Conservation (phyloP, 1,284 basidiomycete species). For the Wolfiporia cocos region DNA sequence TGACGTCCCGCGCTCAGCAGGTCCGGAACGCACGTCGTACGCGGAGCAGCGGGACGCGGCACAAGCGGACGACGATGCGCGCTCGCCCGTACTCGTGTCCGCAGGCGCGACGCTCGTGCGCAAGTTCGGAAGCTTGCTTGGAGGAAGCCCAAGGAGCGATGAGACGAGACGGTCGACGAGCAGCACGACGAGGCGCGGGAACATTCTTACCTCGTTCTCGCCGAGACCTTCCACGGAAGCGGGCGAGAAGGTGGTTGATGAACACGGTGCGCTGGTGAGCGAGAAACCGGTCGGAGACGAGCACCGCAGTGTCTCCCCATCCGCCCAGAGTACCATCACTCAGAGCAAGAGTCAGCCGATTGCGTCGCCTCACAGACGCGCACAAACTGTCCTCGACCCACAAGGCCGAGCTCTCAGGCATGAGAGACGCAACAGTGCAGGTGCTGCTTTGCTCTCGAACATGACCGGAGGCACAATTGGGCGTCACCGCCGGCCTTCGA, state of each 20-base stretch:
- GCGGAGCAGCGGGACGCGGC: constrained; percentile 31
- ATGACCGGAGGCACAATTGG: constrained; percentile 52
- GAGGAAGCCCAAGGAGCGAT: constrained; percentile 35
- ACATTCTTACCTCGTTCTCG: constrained; percentile 41
- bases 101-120: constrained; percentile 65
- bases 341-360: constrained; percentile 53
- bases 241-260: constrained; percentile 18
- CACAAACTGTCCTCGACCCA: constrained; percentile 70
- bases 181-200: constrained; percentile 40
- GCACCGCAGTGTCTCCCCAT: constrained; percentile 15
- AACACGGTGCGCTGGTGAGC: constrained; percentile 15
- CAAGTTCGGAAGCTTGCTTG: constrained; percentile 60
- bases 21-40: constrained; percentile 51
- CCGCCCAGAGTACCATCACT: constrained; percentile 30
- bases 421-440: constrained; percentile 72
- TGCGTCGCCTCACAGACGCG: constrained; percentile 53
- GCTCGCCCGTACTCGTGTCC: constrained; percentile 34
- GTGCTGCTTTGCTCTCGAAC: constrained; percentile 47
- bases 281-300: constrained; percentile 20
- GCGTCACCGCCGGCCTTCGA: constrained; percentile 60
- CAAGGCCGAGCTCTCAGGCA: constrained; percentile 53
- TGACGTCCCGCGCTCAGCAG: constrained; percentile 47
- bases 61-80: constrained; percentile 24
- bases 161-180: constrained; percentile 32
- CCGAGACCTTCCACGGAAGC: constrained; percentile 40